Base-by-base conservation (phyloP, 495 filamentous ascomycete species). In the Cercophora scortea region DNA sequence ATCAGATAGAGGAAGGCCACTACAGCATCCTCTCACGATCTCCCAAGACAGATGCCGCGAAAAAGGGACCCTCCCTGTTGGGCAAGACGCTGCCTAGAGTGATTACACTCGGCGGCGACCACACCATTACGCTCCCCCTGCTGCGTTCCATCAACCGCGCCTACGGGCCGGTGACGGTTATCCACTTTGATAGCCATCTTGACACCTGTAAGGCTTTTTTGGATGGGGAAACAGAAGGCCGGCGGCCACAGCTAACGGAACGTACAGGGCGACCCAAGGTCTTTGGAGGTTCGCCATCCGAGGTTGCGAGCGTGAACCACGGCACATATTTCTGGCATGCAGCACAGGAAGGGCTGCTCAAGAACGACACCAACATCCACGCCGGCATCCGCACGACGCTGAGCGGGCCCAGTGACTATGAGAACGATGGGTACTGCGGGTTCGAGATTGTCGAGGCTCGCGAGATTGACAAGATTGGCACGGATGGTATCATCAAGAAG, bases 251-350 rank as follows among this genome's bases (percentile, higher is more conserved):
- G 25, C 25, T 25, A 25, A 25, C 5, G 25, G 25, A 25, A 25
- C 25, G 2, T 25, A 25, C 81, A 89, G 67, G 81, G 85, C 47
- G 77, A 71, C 65, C 79, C 19, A 86, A 87, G 56, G 75, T 79
- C 16, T 82, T 82, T 52, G 78, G 78, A 33, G 78, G 79, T 32
- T 76, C 76, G 6, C 75, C 78, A 0, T 79, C 76, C 8, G 69
- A 80, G 45, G 89, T 92, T 8, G 71, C 71, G 4, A 62, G 61
- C 52, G 89, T 93, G 70, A 94, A 86, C 64, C 89, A 95, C 66
- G 89, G 89, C 7, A 87, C 79, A 18, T 91, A 92, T 76, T 93
- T 94, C 74, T 89, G 88, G 76, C 80, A 89, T 59, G 89, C 89
- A 2, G 77, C 82, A 48, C 81, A 79, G 13, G 88, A 92, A 66